Base-by-base conservation (phyloP, 768 basidiomycete species). In the Psilocybe subaeruginosa region DNA sequence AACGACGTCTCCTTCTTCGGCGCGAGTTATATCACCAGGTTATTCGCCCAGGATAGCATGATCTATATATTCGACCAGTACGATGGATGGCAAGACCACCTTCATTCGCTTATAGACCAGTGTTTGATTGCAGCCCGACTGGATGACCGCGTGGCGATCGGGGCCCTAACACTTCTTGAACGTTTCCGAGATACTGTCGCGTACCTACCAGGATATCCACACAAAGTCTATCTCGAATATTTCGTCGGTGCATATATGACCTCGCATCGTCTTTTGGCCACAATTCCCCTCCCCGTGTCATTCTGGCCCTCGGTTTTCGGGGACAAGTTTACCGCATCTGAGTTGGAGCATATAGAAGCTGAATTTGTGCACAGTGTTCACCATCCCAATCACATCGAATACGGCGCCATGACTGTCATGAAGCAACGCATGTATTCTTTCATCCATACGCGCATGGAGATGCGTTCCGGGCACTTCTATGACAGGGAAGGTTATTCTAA, bases 211-310 rank as follows among this genome's bases (percentile, higher is more conserved):
- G 16, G 27, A 31, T 61, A 61, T 30, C 60, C 60, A 6, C 27
- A 57, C 55, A 7, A 51, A n/a, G 49, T 50, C 23, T 61, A 61
- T 54, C 37, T 57, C 29, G 19, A 35, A 31, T 61, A 56, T 53
- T 61, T 61, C 30, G 33, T 56, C 12, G 60, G 48, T 14, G 60
- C 60, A n/a, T 61, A 51, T 27, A 61, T 56, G 35, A 19, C 41
- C n/a, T 55, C 60, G 23, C 51, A 57, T 45, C 60, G 50, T 8
- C 11, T 57, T 2, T 43, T 56, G n/a, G 14, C 50, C 16, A 50
- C 50, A 45, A 23, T 8, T 8, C 5, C 16, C 39, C n/a, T 23
- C 29, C 48, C 45, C 2, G 37, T 50, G 8, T 30, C 33, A 14
- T 61, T 61, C 17, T 61, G 60, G 60, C 39, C 17, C 9, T 55